Conservation (phyloP, 2,329 filamentous ascomycete species). For the Epichloe sp. region DNA sequence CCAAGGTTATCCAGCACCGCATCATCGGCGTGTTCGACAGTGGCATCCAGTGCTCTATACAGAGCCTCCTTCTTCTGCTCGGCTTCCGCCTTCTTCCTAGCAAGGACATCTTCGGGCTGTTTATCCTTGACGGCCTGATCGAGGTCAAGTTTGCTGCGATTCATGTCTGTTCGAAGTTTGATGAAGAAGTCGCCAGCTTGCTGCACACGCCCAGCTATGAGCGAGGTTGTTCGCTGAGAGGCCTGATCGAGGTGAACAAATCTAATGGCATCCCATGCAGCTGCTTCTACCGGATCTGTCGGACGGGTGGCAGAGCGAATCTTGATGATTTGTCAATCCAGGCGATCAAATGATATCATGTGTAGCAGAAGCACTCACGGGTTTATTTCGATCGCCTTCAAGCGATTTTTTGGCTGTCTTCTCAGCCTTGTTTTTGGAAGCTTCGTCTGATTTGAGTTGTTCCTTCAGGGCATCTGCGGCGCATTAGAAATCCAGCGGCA, state of each 20-base stretch:
- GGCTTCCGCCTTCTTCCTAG: slow-evolving; percentile 26
- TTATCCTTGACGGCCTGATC: slow-evolving; percentile 32
- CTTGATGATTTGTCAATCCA: slow-evolving; percentile 8
- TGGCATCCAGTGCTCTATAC: slow-evolving; percentile 38
- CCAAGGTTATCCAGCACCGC: slow-evolving; percentile 45
- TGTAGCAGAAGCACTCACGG: slow-evolving; percentile 17
- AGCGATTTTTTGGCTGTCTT: slow-evolving; percentile 31
- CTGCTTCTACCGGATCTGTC: slow-evolving; percentile 30
- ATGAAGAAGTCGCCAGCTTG: slow-evolving; percentile 38
- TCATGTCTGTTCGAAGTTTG: slow-evolving; percentile 33
- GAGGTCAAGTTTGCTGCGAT: slow-evolving; percentile 30
- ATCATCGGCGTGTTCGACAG: slow-evolving; percentile 39
- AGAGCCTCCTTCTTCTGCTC: slow-evolving; percentile 35
- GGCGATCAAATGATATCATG: not conserved
- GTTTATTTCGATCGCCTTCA: slow-evolving; percentile 27
- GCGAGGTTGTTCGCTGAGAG: slow-evolving; percentile 22
- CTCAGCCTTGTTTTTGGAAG: slow-evolving; percentile 31
- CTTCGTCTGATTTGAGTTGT: slow-evolving; percentile 32
- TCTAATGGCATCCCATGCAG: slow-evolving; percentile 40
- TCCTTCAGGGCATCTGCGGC: slow-evolving; percentile 29
- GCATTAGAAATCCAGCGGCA: not conserved
- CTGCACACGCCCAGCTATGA: slow-evolving; percentile 35
- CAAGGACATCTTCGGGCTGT: slow-evolving; percentile 21
- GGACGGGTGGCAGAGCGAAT: slow-evolving; percentile 32
- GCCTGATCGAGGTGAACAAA: slow-evolving; percentile 33